Percentiles rank a stretch among this genome's conserved stretches.
These are phyloP conservation scores for Pseudevernia furfuracea DNA, from an alignment of 495 filamentous ascomycete genomes.

Conservation along the genomic window DNA sequence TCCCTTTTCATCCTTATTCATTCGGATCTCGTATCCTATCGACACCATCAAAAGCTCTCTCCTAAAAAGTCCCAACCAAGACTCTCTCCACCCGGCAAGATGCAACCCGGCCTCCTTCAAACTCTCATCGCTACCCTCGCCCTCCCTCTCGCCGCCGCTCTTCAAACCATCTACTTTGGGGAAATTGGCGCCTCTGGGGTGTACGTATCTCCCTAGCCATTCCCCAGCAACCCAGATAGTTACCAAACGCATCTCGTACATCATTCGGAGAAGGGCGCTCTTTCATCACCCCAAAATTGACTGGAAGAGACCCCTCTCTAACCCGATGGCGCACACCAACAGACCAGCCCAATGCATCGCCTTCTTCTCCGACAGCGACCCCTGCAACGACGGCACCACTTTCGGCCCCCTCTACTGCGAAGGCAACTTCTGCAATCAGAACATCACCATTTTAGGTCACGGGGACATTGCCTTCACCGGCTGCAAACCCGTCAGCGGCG, in stretches of 20 bases:
- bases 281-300: not conserved
- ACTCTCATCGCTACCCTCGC: not conserved
- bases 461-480: not conserved
- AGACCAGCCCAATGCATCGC: not conserved
- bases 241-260: not conserved
- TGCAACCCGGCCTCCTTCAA: not conserved
- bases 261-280: not conserved
- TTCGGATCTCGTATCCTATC: too few species aligned
- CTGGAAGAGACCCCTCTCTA: not conserved
- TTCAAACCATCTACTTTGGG: not conserved
- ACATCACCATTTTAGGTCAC: not conserved
- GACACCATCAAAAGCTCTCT: too few species aligned
- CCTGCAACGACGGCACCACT: not conserved
- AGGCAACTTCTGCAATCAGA: not conserved
- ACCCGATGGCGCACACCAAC: not conserved
- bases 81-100: too few species aligned
- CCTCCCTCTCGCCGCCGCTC: not conserved
- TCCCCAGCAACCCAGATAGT: not conserved
- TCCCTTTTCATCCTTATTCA: too few species aligned
- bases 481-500: not conserved
- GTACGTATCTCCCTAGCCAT: not conserved
- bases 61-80: too few species aligned
- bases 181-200: not conserved
- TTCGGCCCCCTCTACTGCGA: not conserved
- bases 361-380: not conserved